Conservation (phyloP, 345 rosid genomes). For the Dipteronia sinensis region DNA sequence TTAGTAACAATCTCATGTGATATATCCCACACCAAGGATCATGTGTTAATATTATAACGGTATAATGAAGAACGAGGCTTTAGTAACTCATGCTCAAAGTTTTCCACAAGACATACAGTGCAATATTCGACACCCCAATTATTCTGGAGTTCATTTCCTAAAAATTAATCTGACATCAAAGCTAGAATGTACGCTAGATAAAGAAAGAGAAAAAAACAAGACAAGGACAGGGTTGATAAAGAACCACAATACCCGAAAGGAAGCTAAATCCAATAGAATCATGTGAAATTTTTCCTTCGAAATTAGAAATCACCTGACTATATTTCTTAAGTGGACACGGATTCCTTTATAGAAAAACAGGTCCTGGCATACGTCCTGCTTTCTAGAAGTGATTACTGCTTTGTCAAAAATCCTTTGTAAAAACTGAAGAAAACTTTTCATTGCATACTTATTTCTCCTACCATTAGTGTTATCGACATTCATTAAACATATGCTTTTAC, state of each 20-base stretch:
- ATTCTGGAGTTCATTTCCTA: not conserved
- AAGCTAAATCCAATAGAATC: not conserved
- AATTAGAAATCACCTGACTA: not conserved
- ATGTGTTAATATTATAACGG: not conserved
- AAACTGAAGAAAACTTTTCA: not conserved
- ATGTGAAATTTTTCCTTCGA: not conserved
- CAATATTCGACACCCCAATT: not conserved
- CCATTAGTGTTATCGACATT: not conserved
- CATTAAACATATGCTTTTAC: not conserved
- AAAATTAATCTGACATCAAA: not conserved
- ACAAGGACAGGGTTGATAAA: not conserved
- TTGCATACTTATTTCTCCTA: not conserved
- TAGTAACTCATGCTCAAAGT: not conserved
- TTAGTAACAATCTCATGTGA: not conserved
- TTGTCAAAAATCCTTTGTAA: not conserved
- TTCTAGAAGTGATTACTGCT: not conserved
- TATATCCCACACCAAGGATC: not conserved
- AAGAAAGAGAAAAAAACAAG: not conserved
- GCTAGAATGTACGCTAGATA: not conserved
- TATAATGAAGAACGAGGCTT: not conserved
- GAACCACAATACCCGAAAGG: not conserved
- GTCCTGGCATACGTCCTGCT: not conserved
- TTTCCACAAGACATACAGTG: not conserved
- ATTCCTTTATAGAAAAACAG: not conserved
- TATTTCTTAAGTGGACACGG: not conserved